Conservation (phyloP, 495 filamentous ascomycete genomes). For the Penicillium taxi region DNA sequence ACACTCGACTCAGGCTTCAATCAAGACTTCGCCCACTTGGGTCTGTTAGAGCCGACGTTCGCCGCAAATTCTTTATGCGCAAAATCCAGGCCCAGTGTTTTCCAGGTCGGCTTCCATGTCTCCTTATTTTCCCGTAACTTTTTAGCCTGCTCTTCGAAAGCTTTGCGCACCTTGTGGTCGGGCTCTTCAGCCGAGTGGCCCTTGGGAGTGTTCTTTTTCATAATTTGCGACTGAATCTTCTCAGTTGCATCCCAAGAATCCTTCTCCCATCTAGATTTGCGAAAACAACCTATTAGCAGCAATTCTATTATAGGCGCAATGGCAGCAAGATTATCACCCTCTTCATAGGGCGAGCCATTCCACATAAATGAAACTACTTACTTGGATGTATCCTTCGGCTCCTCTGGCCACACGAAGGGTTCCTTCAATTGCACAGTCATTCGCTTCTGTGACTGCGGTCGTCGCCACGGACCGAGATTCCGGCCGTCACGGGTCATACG, state of each 20-base stretch:
- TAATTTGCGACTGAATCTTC: conserved; percentile 23
- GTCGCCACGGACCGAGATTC: conserved; percentile 37
- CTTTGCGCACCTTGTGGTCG: conserved; percentile 19
- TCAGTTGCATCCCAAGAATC: conserved; percentile 30
- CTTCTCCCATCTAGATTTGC: conserved; percentile 43
- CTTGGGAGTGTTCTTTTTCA: conserved; percentile 15
- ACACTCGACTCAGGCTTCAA: no score
- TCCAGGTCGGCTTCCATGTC: conserved; percentile 40
- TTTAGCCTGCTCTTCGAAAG: conserved; percentile 48
- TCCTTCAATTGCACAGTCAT: conserved; percentile 82
- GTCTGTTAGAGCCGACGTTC: conserved; percentile 1
- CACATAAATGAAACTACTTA: conserved; percentile 32
- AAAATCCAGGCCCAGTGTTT: conserved; percentile 33
- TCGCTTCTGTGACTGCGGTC: conserved; percentile 66
- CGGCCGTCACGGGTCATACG: conserved; percentile 32
- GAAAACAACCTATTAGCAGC: conserved; percentile 8
- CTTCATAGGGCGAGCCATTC: not conserved
- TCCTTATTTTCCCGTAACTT: conserved; percentile 40
- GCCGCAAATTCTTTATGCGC: conserved; percentile 10
- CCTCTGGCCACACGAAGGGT: conserved; percentile 78
- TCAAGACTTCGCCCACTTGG: conserved; percentile 7
- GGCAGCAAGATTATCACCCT: not conserved
- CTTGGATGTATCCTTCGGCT: conserved; percentile 47
- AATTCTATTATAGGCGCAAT: not conserved
- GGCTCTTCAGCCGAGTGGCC: conserved; percentile 25